Conservation (phyloP, 345 rosid genomes). For the Rhodamnia rubescens region DNA sequence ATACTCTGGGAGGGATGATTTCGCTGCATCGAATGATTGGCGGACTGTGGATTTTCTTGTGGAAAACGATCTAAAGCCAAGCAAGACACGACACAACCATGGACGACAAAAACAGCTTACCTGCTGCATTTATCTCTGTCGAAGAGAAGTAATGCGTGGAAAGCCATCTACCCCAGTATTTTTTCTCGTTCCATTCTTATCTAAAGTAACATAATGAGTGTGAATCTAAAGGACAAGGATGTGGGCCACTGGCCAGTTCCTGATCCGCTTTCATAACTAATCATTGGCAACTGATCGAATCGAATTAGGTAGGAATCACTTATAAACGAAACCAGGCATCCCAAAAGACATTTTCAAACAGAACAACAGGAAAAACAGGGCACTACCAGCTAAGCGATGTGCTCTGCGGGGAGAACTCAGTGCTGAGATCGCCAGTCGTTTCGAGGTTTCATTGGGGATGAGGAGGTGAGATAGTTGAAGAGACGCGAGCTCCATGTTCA, state of each 20-base stretch:
- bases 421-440: neutral
- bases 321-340: neutral
- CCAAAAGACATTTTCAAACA: neutral
- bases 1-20: neutral
- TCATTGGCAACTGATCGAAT: neutral
- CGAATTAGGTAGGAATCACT: neutral
- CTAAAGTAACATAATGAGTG: neutral
- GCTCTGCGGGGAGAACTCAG: neutral
- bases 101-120: neutral
- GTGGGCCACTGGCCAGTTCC: neutral
- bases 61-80: neutral
- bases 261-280: neutral
- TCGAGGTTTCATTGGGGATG: too few relatives aligned
- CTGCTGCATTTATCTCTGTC: neutral
- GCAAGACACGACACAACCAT: neutral
- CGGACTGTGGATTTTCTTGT: neutral
- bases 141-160: neutral
- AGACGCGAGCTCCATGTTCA: too few relatives aligned
- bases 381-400: neutral
- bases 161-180: neutral
- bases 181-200: neutral
- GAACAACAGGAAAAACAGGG: neutral
- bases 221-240: neutral
- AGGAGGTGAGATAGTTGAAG: too few relatives aligned
- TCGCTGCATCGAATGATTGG: neutral